phyloP scores from a whole-genome alignment of 164 flowering plant genomes.

The Stephania cephalantha region DNA sequence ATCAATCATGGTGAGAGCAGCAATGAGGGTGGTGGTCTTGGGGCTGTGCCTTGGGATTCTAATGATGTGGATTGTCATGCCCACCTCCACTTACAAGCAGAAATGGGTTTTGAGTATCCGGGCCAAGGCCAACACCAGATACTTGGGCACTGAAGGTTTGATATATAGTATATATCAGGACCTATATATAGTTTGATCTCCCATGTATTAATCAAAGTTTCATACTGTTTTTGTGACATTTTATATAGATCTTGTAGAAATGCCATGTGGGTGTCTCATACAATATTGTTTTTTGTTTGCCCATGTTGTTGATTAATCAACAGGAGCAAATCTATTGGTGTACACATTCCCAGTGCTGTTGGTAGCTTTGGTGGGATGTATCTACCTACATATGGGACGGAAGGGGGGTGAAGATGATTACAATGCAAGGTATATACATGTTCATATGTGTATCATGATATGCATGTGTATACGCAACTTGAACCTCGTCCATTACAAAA shows the following conservation, averaged over 20 bases:
- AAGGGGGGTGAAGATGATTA: conserved; percentile 19
- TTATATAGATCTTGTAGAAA: no score
- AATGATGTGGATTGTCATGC: conserved; percentile 54
- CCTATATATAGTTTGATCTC: background rate
- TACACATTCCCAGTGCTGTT: conserved; percentile 51
- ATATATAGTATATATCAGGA: background rate
- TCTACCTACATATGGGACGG: conserved; percentile 52
- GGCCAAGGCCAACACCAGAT: conserved; percentile 33
- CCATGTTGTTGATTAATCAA: background rate
- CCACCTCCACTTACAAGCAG: conserved; percentile 36
- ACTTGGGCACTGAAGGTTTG: conserved; percentile 57
- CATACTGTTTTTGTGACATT: background rate
- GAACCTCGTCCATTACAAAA: no score
- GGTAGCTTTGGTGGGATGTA: conserved; percentile 46
- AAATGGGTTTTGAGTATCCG: conserved; percentile 37
- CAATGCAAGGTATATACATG: conserved; percentile 21
- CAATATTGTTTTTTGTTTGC: background rate
- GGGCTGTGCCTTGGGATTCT: conserved; percentile 39
- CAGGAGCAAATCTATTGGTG: conserved; percentile 39
- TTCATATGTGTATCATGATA: background rate
- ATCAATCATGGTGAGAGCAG: conserved; percentile 8
- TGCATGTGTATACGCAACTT: no score
- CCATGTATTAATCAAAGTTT: background rate
- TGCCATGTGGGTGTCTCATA: background rate
- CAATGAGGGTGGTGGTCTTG: conserved; percentile 14